phyloP scores from a whole-genome alignment of 2,329 filamentous ascomycete species.

The Aquanectria penicillioides region DNA sequence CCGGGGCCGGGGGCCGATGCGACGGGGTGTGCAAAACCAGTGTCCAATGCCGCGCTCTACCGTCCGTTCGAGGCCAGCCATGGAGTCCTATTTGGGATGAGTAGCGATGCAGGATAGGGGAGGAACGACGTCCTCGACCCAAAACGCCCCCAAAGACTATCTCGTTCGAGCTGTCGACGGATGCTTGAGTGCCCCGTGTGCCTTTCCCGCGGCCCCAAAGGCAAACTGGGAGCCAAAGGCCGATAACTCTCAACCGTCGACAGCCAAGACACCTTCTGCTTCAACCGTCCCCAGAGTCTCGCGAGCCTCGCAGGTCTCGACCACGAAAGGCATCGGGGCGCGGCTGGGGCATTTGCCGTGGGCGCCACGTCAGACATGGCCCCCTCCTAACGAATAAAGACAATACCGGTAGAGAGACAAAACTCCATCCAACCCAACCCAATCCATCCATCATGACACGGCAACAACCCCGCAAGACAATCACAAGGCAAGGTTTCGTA shows the following conservation, averaged over 20 bases:
- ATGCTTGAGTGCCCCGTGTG: constrained; percentile 26
- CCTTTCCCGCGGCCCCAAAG: constrained; percentile 27
- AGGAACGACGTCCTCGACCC: background rate
- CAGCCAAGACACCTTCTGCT: background rate
- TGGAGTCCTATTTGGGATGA: constrained; percentile 30
- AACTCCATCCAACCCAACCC: background rate
- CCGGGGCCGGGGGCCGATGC: constrained; percentile 14
- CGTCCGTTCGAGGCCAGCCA: constrained; percentile 34
- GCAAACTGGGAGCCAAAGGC: constrained; percentile 7
- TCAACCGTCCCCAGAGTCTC: constrained; percentile 16
- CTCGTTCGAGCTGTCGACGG: constrained; percentile 21
- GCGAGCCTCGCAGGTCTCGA: background rate
- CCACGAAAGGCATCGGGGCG: constrained; percentile 7
- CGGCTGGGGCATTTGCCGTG: constrained; percentile 18
- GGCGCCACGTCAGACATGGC: constrained; percentile 35
- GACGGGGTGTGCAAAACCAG: constrained; percentile 27
- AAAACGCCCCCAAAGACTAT: constrained; percentile 14
- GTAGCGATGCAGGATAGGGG: constrained; percentile 31
- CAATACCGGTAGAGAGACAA: constrained; percentile 3
- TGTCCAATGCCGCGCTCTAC: constrained; percentile 31
- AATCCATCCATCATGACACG: constrained; percentile 6
- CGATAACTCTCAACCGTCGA: too few relatives aligned
- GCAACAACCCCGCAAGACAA: constrained; percentile 17
- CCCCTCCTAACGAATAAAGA: background rate
- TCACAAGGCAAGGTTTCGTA: constrained; percentile 19